These are phyloP conservation scores for Eucalyptus globulus DNA, from an alignment of 345 rosid genomes.

Conservation along the genomic window DNA sequence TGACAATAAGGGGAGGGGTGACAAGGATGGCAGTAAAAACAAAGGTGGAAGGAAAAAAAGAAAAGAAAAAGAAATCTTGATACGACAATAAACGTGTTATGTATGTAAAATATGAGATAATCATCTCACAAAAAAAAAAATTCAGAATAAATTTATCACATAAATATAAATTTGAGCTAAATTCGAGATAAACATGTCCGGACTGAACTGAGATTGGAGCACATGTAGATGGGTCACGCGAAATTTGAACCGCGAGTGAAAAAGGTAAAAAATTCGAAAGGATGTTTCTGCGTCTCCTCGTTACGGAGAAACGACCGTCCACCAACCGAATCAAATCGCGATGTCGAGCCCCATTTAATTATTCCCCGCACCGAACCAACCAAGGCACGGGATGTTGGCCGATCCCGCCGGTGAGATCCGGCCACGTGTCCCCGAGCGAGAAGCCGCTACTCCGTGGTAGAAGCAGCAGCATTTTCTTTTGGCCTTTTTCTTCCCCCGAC, in stretches of 20 bases:
- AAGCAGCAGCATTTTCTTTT: background rate
- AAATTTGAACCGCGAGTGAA: background rate
- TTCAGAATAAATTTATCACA: rapidly evolving
- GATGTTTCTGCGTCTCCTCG: background rate
- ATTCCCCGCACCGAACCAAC: background rate
- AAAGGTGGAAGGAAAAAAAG: background rate
- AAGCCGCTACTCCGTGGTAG: background rate
- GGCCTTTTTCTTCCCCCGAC: background rate
- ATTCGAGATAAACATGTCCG: too few relatives aligned
- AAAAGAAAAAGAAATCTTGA: too few relatives aligned
- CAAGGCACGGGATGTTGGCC: background rate
- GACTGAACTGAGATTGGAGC: too few relatives aligned
- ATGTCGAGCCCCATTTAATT: background rate
- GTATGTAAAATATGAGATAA: too few relatives aligned
- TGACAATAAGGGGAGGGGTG: background rate
- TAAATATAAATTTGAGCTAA: too few relatives aligned
- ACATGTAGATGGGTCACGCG: too few relatives aligned
- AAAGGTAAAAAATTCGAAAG: background rate
- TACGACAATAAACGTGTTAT: too few relatives aligned
- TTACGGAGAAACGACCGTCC: background rate
- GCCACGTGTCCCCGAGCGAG: background rate
- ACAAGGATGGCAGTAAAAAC: too few relatives aligned
- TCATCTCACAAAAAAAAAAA: too few relatives aligned
- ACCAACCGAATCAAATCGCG: background rate
- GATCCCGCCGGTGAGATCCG: background rate